phyloP scores from a whole-genome alignment of 2,329 filamentous ascomycete genomes.

The Phialophora tarda region DNA sequence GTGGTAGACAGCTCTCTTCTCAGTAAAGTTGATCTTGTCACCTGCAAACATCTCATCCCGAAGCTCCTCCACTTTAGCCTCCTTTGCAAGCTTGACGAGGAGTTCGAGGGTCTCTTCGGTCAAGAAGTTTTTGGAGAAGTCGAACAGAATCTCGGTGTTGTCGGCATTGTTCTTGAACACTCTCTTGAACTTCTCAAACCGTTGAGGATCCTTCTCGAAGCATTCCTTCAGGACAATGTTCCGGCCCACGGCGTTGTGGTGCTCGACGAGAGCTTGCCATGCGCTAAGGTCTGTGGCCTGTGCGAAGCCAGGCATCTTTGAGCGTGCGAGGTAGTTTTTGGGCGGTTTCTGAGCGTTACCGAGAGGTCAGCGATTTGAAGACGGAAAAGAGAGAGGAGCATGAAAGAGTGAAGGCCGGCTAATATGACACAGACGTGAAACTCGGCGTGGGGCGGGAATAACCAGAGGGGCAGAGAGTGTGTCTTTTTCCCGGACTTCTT shows the following conservation, averaged over 20 bases:
- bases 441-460: conserved; percentile 1
- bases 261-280: conserved; percentile 89
- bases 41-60: conserved; percentile 97
- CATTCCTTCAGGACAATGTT: conserved; percentile 91
- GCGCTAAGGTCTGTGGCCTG: conserved; percentile 84
- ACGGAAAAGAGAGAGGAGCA: no score
- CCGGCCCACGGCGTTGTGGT: conserved; percentile 85
- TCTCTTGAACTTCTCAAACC: conserved; percentile 88
- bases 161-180: conserved; percentile 81
- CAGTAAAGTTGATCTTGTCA: conserved; percentile 99
- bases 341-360: background rate
- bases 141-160: conserved; percentile 87
- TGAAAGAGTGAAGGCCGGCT: background rate
- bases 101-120: conserved; percentile 89
- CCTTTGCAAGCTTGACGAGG: conserved; percentile 86
- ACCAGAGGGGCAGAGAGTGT: background rate
- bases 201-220: conserved; percentile 84
- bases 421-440: conserved; percentile 6
- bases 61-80: conserved; percentile 89
- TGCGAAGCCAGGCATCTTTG: conserved; percentile 66
- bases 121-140: conserved; percentile 99
- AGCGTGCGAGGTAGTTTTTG: conserved; percentile 4
- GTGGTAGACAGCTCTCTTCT: conserved; percentile 95
- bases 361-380: background rate
- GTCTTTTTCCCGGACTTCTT: background rate